Conservation (phyloP, 2,329 filamentous ascomycete species). For the Neofusicoccum cordaticola region DNA sequence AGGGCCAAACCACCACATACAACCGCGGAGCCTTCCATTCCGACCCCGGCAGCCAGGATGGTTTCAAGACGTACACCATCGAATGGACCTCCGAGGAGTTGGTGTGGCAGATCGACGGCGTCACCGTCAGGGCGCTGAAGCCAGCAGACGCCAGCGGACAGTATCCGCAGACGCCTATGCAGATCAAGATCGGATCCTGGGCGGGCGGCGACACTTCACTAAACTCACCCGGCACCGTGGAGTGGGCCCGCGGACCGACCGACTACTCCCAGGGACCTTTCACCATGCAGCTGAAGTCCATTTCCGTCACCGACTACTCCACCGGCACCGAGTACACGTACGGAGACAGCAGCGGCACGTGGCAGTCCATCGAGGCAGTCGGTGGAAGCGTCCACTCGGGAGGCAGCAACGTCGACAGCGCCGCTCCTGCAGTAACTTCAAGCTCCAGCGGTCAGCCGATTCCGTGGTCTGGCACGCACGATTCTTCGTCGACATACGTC, state of each 20-base stretch:
- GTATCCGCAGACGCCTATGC: conserved; percentile 95
- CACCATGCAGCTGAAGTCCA: conserved; percentile 75
- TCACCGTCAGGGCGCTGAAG: conserved; percentile 71
- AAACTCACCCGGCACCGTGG: conserved; percentile 77
- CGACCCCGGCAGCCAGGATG: conserved; percentile 64
- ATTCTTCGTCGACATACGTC: conserved; percentile 52
- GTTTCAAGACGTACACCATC: conserved; percentile 82
- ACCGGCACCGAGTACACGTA: conserved; percentile 85
- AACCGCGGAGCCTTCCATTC: conserved; percentile 82
- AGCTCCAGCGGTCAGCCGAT: conserved; percentile 62
- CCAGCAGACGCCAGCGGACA: conserved; percentile 68
- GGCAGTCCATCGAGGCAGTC: conserved; percentile 77
- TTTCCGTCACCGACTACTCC: conserved; percentile 85
- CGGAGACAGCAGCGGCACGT: conserved; percentile 71
- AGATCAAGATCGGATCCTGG: conserved; percentile 89
- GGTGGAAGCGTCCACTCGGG: conserved; percentile 70
- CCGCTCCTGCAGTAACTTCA: conserved; percentile 61
- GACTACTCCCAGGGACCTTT: conserved; percentile 83
- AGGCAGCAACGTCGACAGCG: conserved; percentile 51
- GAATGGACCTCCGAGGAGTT: conserved; percentile 88
- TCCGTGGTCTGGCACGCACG: conserved; percentile 64
- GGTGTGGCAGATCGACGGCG: conserved; percentile 80
- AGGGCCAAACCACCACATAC: conserved; percentile 80
- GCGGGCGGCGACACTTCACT: conserved; percentile 84
- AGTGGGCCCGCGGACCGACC: conserved; percentile 83